Conservation (phyloP, 345 rosid genomes). For the Gossypium mustelinum region DNA sequence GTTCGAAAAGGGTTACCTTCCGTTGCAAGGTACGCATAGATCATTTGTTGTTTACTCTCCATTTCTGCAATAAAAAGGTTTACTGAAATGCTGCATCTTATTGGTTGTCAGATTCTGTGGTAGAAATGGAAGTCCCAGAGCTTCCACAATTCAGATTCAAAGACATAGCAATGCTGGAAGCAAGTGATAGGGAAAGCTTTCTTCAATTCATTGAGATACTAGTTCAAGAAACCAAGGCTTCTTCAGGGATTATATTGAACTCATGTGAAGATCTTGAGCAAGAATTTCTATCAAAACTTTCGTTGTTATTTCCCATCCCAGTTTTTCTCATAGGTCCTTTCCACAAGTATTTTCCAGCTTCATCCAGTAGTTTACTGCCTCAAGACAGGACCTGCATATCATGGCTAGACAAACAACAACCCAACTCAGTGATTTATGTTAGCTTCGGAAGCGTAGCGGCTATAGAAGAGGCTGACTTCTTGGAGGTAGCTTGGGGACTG, state of each 20-base stretch:
- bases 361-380: constrained; percentile 28
- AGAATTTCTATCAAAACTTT: constrained; percentile 21
- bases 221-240: constrained; percentile 29
- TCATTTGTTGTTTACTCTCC: neutral
- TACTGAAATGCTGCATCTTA: neutral
- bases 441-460: constrained; percentile 61
- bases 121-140: constrained; percentile 36
- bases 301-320: constrained; percentile 28
- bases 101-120: constrained; percentile 28
- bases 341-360: constrained; percentile 31
- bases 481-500: constrained; percentile 55
- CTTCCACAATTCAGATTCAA: constrained; percentile 40
- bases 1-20: constrained; percentile 28
- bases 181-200: constrained; percentile 17
- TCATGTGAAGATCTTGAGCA: constrained; percentile 49
- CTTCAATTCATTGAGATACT: constrained; percentile 6
- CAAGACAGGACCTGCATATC: constrained; percentile 32
- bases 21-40: constrained; percentile 24
- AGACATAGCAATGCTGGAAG: constrained; percentile 35
- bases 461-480: constrained; percentile 31
- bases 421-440: constrained; percentile 43
- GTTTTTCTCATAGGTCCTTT: constrained; percentile 47
- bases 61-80: neutral
- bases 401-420: constrained; percentile 54
- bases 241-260: constrained; percentile 52